Evolutionary conservation across 2,329 filamentous ascomycete species (phyloP), one percentile per base, ranked within the genome.

Genomic region (Colletotrichum liriopes): DNA sequence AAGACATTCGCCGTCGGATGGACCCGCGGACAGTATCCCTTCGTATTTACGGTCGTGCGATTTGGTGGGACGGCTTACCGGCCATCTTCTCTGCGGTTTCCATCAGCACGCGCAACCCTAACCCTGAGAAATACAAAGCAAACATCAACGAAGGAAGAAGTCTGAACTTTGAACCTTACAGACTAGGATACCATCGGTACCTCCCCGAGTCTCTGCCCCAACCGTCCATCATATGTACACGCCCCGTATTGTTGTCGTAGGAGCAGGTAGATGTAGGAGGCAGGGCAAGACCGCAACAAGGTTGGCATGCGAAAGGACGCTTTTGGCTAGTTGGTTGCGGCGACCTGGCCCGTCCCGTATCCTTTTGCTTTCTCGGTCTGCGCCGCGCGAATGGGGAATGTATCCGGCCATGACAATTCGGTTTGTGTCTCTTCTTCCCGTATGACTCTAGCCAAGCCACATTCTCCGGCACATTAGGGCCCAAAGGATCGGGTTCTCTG

Each of bases 41-140:
- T 26, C 23, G 52, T 59, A 52, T 29, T 39, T 35, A 35, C 37
- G 26, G 16, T 41, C 12, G 67, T 37, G 41, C 26, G 52, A 59
- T 29, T 59, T 26, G 16, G 60, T 20, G 23, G 35, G 58, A 52
- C 1, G 49, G 37, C 51, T n/a, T 35, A 14, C 23, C 35, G 23
- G 47, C 16, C 23, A 29, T 29, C 8, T 23, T 26, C 26, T 52
- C 60, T 65, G 37, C 18, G 5, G 29, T 41, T 35, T 16, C 52
- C 2, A 12, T 54, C 43, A 59, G 41, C 45, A 18, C 2, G 16
- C 23, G 9, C 2, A 70, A 70, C 67, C 67, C 67, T 70, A 70
- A 70, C 67, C 62, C 67, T 70, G 54, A 37, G 23, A 41, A 14
- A 49, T 29, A 43, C 9, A 52, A 35, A 26, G 20, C 29, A 43